Base-by-base conservation (phyloP, 1,284 basidiomycete genomes). In the Ustilago sp. region DNA sequence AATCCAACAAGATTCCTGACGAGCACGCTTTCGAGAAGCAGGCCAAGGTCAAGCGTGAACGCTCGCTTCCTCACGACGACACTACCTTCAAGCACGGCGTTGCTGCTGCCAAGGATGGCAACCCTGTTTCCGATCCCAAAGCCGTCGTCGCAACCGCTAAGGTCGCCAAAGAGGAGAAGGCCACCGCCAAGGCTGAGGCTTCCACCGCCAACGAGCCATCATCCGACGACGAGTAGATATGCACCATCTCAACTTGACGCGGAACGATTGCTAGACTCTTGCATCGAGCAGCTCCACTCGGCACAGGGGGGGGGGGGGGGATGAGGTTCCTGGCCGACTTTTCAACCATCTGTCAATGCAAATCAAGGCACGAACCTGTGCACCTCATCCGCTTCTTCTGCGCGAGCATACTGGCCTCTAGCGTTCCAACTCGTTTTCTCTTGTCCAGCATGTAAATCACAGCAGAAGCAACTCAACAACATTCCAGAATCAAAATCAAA, bases 81-180 rank as follows among this genome's bases (percentile, higher is more conserved):
- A 75, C 73, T 61, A 70, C 73, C 38, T 75, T 75, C 73, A 63
- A 75, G 73, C 73, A 76, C 68, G 74, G 74, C 15, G 62, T 76
- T 2, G 74, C 74, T 57, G 74, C 74, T 56, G 68, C 74, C 64
- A 76, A 72, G 68, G 74, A 76, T 41, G 74, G 74, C 51, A 72
- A 76, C 68, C 74, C 58, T n/a, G 53, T 76, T 19, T 76, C 74
- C 43, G 68, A 76, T 39, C 68, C 74, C 53, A 71, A 76, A 63
- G 19, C 48, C 28, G 74, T 76, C 15, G 74, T 76, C 28, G 74
- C 68, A n/a, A 55, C 53, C n/a, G 73, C 73, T 32, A 58, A 75
- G 47, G 61, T 61, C n/a, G 67, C 51, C 47, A 75, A 75, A 59
- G 52, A 75, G 64, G 73, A 75, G 54, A 75, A 75, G 68, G 59